Conservation (phyloP, 306 rosid species). For the Abrus precatorius region DNA sequence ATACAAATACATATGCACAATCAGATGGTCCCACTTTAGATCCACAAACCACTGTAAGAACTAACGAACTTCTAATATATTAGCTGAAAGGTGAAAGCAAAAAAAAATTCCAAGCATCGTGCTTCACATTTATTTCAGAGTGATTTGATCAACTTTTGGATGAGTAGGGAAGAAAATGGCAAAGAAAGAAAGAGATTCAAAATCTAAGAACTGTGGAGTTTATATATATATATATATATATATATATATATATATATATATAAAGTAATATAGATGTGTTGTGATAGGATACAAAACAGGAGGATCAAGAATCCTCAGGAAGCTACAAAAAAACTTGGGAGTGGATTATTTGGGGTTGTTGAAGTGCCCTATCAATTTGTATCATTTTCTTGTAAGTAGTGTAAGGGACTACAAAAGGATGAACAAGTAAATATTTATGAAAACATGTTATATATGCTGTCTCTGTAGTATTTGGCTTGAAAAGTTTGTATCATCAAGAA, state of each 20-base stretch:
- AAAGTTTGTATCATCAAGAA: not conserved
- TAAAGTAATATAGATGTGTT: not conserved
- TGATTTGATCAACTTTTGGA: not conserved
- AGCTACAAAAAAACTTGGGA: constrained; percentile 8
- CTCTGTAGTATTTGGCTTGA: not conserved
- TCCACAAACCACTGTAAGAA: not conserved
- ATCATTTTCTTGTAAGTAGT: constrained; percentile 9
- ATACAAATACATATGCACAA: not conserved
- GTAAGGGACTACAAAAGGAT: constrained; percentile 3
- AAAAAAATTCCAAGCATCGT: not conserved
- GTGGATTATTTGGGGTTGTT: not conserved
- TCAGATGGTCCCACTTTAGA: constrained; percentile 5
- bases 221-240: no score
- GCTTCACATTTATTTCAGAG: not conserved
- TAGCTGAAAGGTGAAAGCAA: not conserved
- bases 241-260: no score
- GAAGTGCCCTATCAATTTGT: not conserved
- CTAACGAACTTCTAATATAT: not conserved
- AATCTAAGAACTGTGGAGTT: not conserved
- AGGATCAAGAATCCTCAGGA: constrained; percentile 7
- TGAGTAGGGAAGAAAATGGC: not conserved
- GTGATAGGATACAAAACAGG: constrained; percentile 1
- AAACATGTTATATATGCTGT: not conserved
- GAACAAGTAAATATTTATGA: not conserved
- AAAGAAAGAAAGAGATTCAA: not conserved